Conservation (phyloP, 805 yeast genomes). For the Yarrowia alimentaria region DNA sequence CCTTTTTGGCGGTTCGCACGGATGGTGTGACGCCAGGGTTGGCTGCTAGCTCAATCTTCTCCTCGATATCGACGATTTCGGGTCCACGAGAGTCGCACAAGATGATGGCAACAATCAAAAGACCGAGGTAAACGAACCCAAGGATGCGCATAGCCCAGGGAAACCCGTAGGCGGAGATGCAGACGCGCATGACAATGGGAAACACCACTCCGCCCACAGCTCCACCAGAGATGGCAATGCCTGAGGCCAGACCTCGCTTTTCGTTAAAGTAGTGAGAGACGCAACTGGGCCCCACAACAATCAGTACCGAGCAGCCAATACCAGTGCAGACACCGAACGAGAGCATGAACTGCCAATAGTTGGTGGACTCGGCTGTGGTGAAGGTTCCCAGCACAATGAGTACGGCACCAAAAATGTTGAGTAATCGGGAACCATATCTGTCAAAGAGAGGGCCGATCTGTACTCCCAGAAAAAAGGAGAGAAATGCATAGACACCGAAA, state of each 20-base stretch:
- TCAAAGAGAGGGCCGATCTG: conserved; percentile 57
- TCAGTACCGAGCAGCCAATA: conserved; percentile 42
- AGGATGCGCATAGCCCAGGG: conserved; percentile 59
- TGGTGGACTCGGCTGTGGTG: conserved; percentile 49
- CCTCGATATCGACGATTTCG: conserved; percentile 25
- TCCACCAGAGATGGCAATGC: conserved; percentile 64
- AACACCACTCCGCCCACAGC: conserved; percentile 63
- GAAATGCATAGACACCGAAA: conserved; percentile 46
- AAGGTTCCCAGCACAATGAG: conserved; percentile 51
- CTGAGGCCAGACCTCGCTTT: conserved; percentile 59
- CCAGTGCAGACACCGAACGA: conserved; percentile 57
- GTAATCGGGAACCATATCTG: conserved; percentile 50
- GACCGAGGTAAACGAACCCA: conserved; percentile 40
- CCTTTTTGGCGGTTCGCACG: background rate
- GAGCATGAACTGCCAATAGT: conserved; percentile 58
- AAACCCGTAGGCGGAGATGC: conserved; percentile 53
- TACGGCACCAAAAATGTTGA: conserved; percentile 48
- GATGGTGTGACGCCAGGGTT: conserved; percentile 6
- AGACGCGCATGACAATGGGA: conserved; percentile 52
- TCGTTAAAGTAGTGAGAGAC: conserved; percentile 61
- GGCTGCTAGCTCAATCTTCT: conserved; percentile 1
- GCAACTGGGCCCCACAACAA: conserved; percentile 53
- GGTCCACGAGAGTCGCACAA: conserved; percentile 41
- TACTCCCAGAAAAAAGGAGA: conserved; percentile 47
- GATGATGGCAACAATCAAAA: conserved; percentile 38